Evolutionary conservation across 306 rosid species (phyloP).

Genomic region (Vicia sativa): DNA sequence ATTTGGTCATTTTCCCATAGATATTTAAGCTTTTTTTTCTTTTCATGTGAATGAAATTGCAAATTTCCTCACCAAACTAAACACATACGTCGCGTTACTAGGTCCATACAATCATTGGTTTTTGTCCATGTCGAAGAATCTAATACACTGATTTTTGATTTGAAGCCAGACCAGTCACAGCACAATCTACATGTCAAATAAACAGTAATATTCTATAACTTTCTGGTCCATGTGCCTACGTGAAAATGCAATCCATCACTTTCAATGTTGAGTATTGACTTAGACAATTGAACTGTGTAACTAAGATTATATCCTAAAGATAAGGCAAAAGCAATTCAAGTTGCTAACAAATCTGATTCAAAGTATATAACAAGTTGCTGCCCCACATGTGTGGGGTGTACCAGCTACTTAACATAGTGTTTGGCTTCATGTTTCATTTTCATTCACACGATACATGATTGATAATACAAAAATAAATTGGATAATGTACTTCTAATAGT

Average conservation of each 20-base stretch:
- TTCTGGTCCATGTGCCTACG: slow-evolving; percentile 24
- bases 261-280: slow-evolving; percentile 26
- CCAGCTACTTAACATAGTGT: slow-evolving; percentile 7
- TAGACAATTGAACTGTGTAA: neutral
- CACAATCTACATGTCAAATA: slow-evolving; percentile 11
- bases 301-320: slow-evolving; percentile 14
- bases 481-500: too few relatives aligned
- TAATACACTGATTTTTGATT: slow-evolving; percentile 1
- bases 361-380: slow-evolving; percentile 11
- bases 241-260: neutral
- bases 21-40: neutral
- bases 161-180: slow-evolving; percentile 8
- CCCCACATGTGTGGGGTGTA: slow-evolving; percentile 26
- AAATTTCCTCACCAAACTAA: neutral
- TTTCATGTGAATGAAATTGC: slow-evolving; percentile 5
- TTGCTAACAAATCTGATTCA: slow-evolving; percentile 17
- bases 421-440: slow-evolving; percentile 39
- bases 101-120: slow-evolving; percentile 28
- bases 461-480: too few relatives aligned
- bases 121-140: slow-evolving; percentile 35
- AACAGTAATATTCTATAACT: slow-evolving; percentile 25
- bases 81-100: neutral
- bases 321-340: slow-evolving; percentile 28
- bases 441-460: slow-evolving; percentile 29
- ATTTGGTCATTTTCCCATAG: neutral